These are phyloP conservation scores for Entomortierella lignicola DNA, from an alignment of 192 early-diverging fungal genomes.

Conservation along the genomic window DNA sequence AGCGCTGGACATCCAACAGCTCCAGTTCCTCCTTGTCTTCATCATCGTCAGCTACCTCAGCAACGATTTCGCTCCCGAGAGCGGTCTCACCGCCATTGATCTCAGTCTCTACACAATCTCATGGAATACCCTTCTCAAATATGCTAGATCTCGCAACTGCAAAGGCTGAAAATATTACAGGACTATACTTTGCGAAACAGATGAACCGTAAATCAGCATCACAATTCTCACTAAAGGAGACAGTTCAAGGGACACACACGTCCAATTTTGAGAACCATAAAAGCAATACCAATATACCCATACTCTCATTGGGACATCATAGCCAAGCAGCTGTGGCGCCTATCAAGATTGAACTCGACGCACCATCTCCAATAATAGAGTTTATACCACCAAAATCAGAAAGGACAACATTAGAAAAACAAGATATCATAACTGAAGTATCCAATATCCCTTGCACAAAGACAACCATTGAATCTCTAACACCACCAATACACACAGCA, in stretches of 20 bases:
- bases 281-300: neutral
- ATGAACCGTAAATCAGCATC: slow-evolving; percentile 17
- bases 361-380: slow-evolving; percentile 4
- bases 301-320: neutral
- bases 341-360: slow-evolving; percentile 6
- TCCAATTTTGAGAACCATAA: no score
- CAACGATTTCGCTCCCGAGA: slow-evolving; percentile 21
- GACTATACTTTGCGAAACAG: slow-evolving; percentile 45
- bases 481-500: neutral
- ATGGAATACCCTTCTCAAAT: slow-evolving; percentile 31
- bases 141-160: slow-evolving; percentile 46
- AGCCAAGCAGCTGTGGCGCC: neutral
- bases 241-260: neutral
- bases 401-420: no score
- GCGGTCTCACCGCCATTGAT: neutral
- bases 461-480: neutral
- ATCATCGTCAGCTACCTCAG: slow-evolving; percentile 10
- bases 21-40: slow-evolving; percentile 14
- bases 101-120: neutral
- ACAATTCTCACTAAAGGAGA: neutral
- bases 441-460: neutral
- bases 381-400: neutral
- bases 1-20: neutral
- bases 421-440: neutral
- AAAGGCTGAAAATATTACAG: slow-evolving; percentile 48